Evolutionary conservation across 768 basidiomycete genomes (phyloP), one percentile per base, ranked within the genome.

Genomic region (Termitomyces sp.): DNA sequence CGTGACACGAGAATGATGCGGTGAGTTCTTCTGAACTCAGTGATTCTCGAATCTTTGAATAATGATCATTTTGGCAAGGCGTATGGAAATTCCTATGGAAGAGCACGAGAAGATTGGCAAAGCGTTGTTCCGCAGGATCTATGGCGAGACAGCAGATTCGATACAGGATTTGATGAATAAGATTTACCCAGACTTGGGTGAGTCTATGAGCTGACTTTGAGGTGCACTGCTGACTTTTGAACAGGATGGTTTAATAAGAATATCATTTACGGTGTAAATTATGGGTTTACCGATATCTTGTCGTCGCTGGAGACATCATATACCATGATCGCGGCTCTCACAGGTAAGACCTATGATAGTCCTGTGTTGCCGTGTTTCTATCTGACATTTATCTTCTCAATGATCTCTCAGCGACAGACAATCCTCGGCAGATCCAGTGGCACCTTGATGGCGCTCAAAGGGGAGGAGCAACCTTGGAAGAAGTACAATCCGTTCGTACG

Each of bases 151-250:
- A 2, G 83, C 85, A 7, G 70, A 76, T 28, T 49, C 69, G 3
- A 81, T 87, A 2, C 81, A 83, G 60, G 61, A 54, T 2, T 63
- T 87, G 16, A 68, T 90, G n/a, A 72, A 76, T 63, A 63, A 71
- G 16, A 78, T 83, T 32, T 86, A 86, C 69, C 87, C 88, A 0
- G 88, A 90, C 67, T 74, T 89, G 68, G 87, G 88, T 87, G 63
- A 61, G 79, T 28, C 6, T 35, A 32, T 32, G 24, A 46, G 20
- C 45, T 18, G 20, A 2, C 38, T 22, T 15, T 1, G 13, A n/a
- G 16, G 36, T 22, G 20, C 4, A 44, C 56, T 56, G 48, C 57
- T 58, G 46, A 4, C 57, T 45, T 61, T 28, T 28, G 35, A 20
- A 50, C 63, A 89, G 86, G 79, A 22, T 85, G 79, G 78, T 87